These are phyloP conservation scores for Magnusiomyces starmeri DNA, from an alignment of 1,139 yeast species.

Conservation along the genomic window DNA sequence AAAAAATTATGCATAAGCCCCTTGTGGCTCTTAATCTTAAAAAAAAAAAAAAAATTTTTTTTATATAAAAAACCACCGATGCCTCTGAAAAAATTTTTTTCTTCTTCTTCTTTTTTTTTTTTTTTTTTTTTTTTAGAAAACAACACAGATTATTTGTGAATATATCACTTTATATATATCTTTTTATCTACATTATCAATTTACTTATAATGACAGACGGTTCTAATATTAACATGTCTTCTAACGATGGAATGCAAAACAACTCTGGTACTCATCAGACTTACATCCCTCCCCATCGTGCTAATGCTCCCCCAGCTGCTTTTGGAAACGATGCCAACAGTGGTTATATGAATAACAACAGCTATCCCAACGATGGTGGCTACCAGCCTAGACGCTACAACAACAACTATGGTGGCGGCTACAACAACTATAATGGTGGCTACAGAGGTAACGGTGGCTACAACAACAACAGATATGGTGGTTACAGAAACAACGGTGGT, in stretches of 20 bases:
- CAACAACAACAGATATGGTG: constrained; percentile 1
- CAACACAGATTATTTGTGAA: not conserved
- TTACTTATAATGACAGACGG: constrained; percentile 6
- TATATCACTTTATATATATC: not conserved
- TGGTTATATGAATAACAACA: not conserved
- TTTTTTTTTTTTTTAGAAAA: not conserved
- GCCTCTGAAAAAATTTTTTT: not conserved
- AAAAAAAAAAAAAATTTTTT: not conserved
- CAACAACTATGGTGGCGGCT: constrained; percentile 8
- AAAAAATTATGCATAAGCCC: not conserved
- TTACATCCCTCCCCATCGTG: constrained; percentile 8
- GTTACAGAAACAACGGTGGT: constrained; percentile 30
- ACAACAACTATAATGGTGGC: not conserved
- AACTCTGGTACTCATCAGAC: constrained; percentile 1
- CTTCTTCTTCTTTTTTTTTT: not conserved
- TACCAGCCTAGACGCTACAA: constrained; percentile 1
- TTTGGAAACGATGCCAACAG: not conserved
- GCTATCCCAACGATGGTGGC: constrained; percentile 2
- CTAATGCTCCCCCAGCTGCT: not conserved
- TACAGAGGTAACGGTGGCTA: constrained; percentile 1
- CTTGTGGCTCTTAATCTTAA: not conserved
- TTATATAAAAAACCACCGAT: not conserved
- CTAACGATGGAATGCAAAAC: too few relatives aligned
- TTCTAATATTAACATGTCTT: too few relatives aligned
- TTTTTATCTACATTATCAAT: too few relatives aligned